Evolutionary conservation across 2,329 filamentous ascomycete species (phyloP), one percentile per base, ranked within the genome.

Genomic region (Penicillium sp.): DNA sequence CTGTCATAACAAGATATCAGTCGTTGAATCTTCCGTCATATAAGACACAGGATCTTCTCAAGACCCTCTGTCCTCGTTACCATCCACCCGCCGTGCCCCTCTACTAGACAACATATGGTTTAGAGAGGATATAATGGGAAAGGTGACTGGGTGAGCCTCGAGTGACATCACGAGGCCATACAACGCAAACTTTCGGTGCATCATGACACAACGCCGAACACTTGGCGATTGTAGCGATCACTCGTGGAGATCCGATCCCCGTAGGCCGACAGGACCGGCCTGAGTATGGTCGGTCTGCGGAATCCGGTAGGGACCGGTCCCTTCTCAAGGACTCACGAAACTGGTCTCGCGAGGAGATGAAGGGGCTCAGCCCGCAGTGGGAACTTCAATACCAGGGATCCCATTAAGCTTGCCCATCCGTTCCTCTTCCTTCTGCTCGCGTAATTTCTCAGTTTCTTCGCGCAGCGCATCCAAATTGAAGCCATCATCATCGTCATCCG

Each of bases 391-490:
- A 11, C 75, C 75, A 27, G 70, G 56, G 21, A 41, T 41, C n/a
- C 39, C 39, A 41, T 21, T 21, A 22, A 76, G 57, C 58, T 69
- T 73, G 37, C 72, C 74, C 55, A 87, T 66, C 27, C 85, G 73
- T 65, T 96, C 91, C 65, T 91, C 88, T 75, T 97, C 93, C 74
- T 89, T 93, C 79, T 82, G 82, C 61, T 86, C 82, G 49, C 87
- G 82, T 29, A 93, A 71, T 3, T 84, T 85, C 72, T 96, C 91
- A 0, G 95, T 99, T 80, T 98, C 93, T 68, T 82, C 81, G 58
- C 95, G 85, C 72, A 98, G 77, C 59, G 88, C 91, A 67, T 91
- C 88, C 67, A 97, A 76, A 70, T 96, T 96, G 86, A 88, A 97
- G 6, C 78, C 76, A 49, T 67, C 76, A 52, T 78, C 76, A 14